Evolutionary conservation across 2,329 filamentous ascomycete species (phyloP).

Genomic region (Colletotrichum sansevieriae): DNA sequence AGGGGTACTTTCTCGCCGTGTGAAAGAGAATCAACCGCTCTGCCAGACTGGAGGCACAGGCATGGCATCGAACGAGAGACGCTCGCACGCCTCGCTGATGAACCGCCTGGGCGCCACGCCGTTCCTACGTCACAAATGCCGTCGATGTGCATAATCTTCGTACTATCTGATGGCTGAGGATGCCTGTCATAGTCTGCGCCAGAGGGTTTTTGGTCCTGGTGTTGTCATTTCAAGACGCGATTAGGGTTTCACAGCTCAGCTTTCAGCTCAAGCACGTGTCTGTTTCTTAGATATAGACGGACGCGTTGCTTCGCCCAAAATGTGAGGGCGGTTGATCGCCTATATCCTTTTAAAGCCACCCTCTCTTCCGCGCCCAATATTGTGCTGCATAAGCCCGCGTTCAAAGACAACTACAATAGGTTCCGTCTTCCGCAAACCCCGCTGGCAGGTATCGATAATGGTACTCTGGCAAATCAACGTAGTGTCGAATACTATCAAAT

Average conservation of each 20-base stretch:
- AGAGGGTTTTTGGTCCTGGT: constrained; percentile 6
- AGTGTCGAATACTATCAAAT: background rate
- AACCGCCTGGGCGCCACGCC: constrained; percentile 22
- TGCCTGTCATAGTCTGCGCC: constrained; percentile 17
- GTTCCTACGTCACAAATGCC: constrained; percentile 37
- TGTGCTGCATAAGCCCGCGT: background rate
- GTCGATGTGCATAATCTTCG: constrained; percentile 22
- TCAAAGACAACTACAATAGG: too few species aligned
- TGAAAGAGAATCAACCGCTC: constrained; percentile 15
- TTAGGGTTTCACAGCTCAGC: constrained; percentile 33
- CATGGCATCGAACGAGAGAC: constrained; percentile 9
- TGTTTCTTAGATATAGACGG: constrained; percentile 31
- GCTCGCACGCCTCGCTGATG: constrained; percentile 20
- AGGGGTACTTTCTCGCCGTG: constrained; percentile 2
- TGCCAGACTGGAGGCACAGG: constrained; percentile 19
- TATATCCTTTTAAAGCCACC: constrained; percentile 27
- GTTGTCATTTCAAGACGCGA: background rate
- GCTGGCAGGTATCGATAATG: background rate
- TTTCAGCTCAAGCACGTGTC: constrained; percentile 28
- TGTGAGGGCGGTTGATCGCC: constrained; percentile 30
- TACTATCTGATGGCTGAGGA: background rate
- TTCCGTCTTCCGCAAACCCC: background rate
- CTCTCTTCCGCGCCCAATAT: constrained; percentile 14
- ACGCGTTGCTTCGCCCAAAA: background rate
- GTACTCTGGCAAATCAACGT: background rate